These are phyloP conservation scores for thale cress (Arabidopsis thaliana) DNA, from an alignment of 345 rosid genomes.

Conservation along the genomic window DNA sequence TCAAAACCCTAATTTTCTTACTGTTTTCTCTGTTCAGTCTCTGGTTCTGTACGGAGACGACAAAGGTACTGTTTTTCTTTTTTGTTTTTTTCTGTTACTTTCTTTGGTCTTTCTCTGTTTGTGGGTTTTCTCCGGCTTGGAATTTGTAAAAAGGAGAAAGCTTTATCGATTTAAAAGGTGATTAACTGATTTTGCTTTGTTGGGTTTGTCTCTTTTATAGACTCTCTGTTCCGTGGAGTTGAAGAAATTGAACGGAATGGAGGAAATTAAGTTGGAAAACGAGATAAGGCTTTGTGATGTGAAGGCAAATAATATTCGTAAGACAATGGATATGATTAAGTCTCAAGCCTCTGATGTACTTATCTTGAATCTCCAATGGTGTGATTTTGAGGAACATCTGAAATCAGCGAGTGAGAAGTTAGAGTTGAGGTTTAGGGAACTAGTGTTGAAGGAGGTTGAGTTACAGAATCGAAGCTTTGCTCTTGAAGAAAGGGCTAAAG, in stretches of 20 bases:
- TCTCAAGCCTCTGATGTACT: slow-evolving; percentile 11
- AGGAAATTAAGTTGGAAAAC: slow-evolving; percentile 11
- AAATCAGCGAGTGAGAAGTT: not conserved
- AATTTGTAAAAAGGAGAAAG: not conserved
- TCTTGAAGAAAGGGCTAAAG: slow-evolving; percentile 28
- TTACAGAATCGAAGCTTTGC: not conserved
- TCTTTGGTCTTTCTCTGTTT: not conserved
- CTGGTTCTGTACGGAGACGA: slow-evolving; percentile 22
- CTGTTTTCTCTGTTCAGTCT: not conserved
- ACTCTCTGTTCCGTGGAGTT: slow-evolving; percentile 26
- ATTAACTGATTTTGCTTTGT: not conserved
- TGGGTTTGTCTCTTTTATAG: not conserved
- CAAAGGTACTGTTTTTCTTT: not conserved
- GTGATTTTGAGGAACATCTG: slow-evolving; percentile 14
- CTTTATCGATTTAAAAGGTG: not conserved
- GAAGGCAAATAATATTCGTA: slow-evolving; percentile 30
- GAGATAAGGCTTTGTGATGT: slow-evolving; percentile 30
- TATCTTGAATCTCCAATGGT: slow-evolving; percentile 29
- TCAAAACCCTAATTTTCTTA: slow-evolving; percentile 13
- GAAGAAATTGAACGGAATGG: slow-evolving; percentile 32
- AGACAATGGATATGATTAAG: not conserved
- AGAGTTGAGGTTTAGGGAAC: not conserved
- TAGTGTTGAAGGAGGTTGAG: slow-evolving; percentile 29
- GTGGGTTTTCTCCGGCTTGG: not conserved
- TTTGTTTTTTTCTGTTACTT: slow-evolving; percentile 9